Evolutionary conservation across 2,329 filamentous ascomycete genomes (phyloP).

Genomic region (Microdochium trichocladiopsis): DNA sequence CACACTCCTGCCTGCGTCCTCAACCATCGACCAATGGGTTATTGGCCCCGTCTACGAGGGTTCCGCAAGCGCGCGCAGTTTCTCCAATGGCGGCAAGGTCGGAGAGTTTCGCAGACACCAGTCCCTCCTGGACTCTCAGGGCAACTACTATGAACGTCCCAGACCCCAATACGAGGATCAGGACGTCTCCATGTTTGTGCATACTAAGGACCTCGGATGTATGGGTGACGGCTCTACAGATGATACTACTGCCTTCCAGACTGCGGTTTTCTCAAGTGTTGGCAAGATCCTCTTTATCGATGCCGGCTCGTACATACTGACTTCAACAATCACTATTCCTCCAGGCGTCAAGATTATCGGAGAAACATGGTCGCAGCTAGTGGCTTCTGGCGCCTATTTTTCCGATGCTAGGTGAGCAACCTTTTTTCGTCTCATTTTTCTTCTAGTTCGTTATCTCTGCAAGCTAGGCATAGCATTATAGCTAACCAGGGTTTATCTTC

Average conservation of each 20-base stretch:
- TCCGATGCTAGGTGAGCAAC: conserved; percentile 5
- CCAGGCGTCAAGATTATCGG: conserved; percentile 25
- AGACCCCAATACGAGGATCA: conserved; percentile 45
- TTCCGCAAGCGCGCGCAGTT: conserved; percentile 15
- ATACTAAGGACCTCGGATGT: conserved; percentile 20
- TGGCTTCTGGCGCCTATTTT: conserved; percentile 11
- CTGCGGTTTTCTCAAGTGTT: conserved; percentile 29
- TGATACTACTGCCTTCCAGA: conserved; percentile 44
- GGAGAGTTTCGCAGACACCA: conserved; percentile 13
- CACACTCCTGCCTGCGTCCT: background rate
- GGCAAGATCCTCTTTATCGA: conserved; percentile 37
- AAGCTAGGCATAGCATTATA: too few species aligned
- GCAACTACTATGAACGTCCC: conserved; percentile 35
- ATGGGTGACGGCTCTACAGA: conserved; percentile 46
- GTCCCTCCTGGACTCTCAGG: background rate
- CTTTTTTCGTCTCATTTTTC: too few species aligned
- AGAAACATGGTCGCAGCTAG: conserved; percentile 23
- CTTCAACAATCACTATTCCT: conserved; percentile 24
- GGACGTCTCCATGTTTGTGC: conserved; percentile 7
- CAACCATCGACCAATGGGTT: background rate
- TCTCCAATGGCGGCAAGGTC: background rate
- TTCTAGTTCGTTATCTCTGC: too few species aligned
- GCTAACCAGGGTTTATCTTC: too few species aligned
- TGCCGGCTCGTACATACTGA: conserved; percentile 34
- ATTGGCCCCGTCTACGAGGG: background rate